Evolutionary conservation across 441 rosid genomes (phyloP).

Genomic region (Mallotus japonicus): DNA sequence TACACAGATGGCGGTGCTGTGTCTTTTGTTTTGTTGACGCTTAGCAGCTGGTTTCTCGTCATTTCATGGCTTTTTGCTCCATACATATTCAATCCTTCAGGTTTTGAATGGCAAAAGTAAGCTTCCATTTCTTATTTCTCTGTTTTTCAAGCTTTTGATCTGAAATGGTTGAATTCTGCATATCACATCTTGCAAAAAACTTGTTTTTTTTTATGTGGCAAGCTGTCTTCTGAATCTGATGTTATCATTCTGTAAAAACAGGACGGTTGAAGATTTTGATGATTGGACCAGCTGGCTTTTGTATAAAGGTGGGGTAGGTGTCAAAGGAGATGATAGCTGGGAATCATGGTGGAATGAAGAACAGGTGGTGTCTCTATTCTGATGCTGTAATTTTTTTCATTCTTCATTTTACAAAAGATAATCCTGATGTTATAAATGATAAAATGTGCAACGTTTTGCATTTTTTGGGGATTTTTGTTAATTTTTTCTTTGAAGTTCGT

Average conservation of each 20-base stretch:
- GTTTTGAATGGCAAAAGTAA: constrained; percentile 99
- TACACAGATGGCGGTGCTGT: constrained; percentile 67
- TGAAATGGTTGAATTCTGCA: constrained; percentile 8
- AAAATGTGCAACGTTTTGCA: no score
- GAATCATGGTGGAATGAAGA: constrained; percentile 99
- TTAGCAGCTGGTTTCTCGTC: constrained; percentile 98
- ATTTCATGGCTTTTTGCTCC: constrained; percentile 98
- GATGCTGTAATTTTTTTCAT: neutral
- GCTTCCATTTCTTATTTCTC: constrained; percentile 20
- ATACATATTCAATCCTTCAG: constrained; percentile 94
- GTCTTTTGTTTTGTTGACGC: constrained; percentile 70
- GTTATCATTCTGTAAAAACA: constrained; percentile 30
- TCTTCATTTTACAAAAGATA: neutral
- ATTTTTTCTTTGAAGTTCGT: neutral
- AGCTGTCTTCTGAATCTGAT: constrained; percentile 14
- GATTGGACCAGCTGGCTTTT: constrained; percentile 96
- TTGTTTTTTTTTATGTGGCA: neutral
- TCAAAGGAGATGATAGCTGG: constrained; percentile 97
- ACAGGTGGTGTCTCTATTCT: constrained; percentile 51
- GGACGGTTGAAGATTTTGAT: constrained; percentile 97
- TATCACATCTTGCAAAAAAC: neutral
- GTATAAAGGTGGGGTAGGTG: constrained; percentile 97
- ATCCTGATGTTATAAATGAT: neutral
- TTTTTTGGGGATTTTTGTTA: neutral
- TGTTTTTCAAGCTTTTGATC: constrained; percentile 10